Evolutionary conservation across 2,329 filamentous ascomycete genomes (phyloP), one percentile per base, ranked within the genome.

Genomic region (Orbilia quercus): DNA sequence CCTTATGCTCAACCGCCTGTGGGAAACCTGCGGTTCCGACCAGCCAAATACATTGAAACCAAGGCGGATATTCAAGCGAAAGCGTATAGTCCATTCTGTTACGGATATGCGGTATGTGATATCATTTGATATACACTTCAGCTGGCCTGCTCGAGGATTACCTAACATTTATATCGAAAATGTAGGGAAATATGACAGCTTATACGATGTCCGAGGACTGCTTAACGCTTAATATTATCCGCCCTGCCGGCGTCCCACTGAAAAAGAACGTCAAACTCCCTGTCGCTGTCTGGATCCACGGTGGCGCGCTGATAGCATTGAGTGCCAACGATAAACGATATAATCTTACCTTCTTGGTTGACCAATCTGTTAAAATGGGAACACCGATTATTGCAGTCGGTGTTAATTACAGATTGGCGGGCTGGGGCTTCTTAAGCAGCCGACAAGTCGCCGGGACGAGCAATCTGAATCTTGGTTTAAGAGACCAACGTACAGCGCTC

Each of bases 301-400:
- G 57, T 12, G 86, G 86, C 25, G 85, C 84, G 0, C 82, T 86
- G 2, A 83, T 81, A 54, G 80, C 82, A 22, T 86, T 87, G 0
- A 82, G 78, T 78, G 82, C 75, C 76, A 81, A 80, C 72, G 85
- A 88, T 72, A 81, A 84, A 5, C 84, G 87, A 54, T 90, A 90
- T 78, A 90, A 90, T 76, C 81, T 88, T 67, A 85, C 84, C 12
- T 86, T 84, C 73, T 83, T 89, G 44, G 85, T 90, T 4, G 80
- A 83, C 44, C 82, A 84, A 20, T 83, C 84, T 2, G 83, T 85
- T 42, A 79, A 83, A 1, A 83, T 86, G 20, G 82, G 82, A 36
- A 83, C 85, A 75, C 85, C 85, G 0, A 81, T 88, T 42, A 82
- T 87, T 16, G 84, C 81, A 0, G 84, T 86, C 1, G 83, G 81